Percentiles rank a stretch among this genome's conserved stretches.
Conservation (phyloP, 768 basidiomycete species). For the Imleria badia region DNA sequence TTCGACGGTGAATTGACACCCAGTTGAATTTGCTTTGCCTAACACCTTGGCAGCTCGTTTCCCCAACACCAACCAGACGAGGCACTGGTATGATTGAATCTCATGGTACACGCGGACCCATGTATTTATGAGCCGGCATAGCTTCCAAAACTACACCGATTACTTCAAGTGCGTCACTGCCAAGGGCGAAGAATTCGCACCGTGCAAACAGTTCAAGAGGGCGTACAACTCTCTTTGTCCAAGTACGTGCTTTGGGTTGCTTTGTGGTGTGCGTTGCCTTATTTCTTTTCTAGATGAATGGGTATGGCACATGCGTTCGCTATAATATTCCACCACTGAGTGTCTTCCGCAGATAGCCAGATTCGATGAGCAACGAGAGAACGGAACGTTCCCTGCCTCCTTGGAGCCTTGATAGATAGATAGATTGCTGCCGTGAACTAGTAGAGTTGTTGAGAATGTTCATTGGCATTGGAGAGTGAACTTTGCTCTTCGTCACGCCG, state of each 20-base stretch:
- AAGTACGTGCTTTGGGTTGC: slow-evolving; percentile 56
- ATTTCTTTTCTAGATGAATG: slow-evolving; percentile 71
- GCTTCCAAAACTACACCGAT: slow-evolving; percentile 96
- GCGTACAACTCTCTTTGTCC: slow-evolving; percentile 97
- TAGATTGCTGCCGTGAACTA: slow-evolving; percentile 1
- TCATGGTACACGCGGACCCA: neutral
- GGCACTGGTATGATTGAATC: slow-evolving; percentile 76
- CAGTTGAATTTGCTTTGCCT: slow-evolving; percentile 1
- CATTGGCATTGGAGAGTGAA: too few species aligned
- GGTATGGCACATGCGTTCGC: slow-evolving; percentile 46
- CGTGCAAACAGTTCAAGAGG: slow-evolving; percentile 98
- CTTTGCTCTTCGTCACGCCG: too few species aligned
- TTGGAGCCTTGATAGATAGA: slow-evolving; percentile 62
- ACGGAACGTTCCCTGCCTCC: slow-evolving; percentile 88
- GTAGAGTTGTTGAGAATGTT: slow-evolving; percentile 3
- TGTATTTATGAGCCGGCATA: slow-evolving; percentile 28
- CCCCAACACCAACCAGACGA: slow-evolving; percentile 91
- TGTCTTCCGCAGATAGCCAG: slow-evolving; percentile 58
- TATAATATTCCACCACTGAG: neutral
- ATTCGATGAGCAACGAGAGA: slow-evolving; percentile 96
- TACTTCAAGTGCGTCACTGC: slow-evolving; percentile 97
- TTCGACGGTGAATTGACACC: slow-evolving; percentile 70
- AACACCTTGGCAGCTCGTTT: slow-evolving; percentile 63
- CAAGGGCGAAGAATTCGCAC: slow-evolving; percentile 97
- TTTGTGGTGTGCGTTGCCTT: slow-evolving; percentile 6